phyloP scores from a whole-genome alignment of 179 eudicot genomes.

The Nepenthes alata region DNA sequence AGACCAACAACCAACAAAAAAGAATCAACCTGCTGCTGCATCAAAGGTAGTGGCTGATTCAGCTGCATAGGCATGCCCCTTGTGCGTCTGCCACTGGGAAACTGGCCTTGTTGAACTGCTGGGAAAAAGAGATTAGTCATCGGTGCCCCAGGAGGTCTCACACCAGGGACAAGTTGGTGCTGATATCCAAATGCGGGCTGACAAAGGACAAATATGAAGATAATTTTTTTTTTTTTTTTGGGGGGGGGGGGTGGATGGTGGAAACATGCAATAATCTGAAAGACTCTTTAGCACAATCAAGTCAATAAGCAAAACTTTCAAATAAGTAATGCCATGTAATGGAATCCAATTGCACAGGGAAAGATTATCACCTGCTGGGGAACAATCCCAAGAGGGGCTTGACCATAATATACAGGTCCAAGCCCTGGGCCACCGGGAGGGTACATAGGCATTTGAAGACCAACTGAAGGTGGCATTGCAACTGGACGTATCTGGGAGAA shows the following conservation, averaged over 20 bases:
- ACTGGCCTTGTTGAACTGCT: conserved; percentile 45
- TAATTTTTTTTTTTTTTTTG: no score
- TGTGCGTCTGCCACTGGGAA: conserved; percentile 34
- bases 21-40: conserved; percentile 27
- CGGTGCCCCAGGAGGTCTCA: conserved; percentile 50
- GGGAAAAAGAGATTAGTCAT: conserved; percentile 57
- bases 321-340: no score
- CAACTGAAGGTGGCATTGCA: conserved; percentile 41
- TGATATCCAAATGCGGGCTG: conserved; percentile 74
- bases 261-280: background rate
- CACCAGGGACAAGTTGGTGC: conserved; percentile 71
- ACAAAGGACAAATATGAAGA: conserved; percentile 1
- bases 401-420: conserved; percentile 58
- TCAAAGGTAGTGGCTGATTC: conserved; percentile 34
- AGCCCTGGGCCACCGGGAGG: conserved; percentile 57
- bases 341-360: no score
- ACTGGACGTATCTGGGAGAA: conserved; percentile 62
- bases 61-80: conserved; percentile 29
- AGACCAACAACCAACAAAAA: background rate
- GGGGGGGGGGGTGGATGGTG: background rate
- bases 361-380: conserved; percentile 40
- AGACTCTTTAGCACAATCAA: no score
- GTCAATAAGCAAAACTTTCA: no score
- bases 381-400: conserved; percentile 47
- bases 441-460: conserved; percentile 59